phyloP scores from a whole-genome alignment of 352 stramenopile genomes.

The Globisporangium orthogonon region DNA sequence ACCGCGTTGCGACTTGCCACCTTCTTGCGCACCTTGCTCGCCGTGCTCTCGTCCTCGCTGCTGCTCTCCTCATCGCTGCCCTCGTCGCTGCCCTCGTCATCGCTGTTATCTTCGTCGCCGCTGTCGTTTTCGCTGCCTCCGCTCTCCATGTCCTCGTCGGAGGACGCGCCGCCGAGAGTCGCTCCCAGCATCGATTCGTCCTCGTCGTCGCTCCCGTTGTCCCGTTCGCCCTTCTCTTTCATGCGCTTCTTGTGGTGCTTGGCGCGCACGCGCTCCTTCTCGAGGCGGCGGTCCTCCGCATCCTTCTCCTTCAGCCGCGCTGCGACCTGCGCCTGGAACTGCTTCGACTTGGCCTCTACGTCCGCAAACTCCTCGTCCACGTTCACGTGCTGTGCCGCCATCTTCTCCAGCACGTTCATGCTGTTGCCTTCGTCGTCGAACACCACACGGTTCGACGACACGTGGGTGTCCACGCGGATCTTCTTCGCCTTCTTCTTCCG shows the following conservation, averaged over 20 bases:
- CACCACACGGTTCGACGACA: constrained; percentile 76
- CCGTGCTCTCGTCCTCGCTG: constrained; percentile 7
- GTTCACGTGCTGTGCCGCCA: constrained; percentile 37
- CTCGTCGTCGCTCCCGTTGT: constrained; percentile 35
- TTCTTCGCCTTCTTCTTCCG: constrained; percentile 80
- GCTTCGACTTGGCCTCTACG: constrained; percentile 55
- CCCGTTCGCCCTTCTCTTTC: constrained; percentile 74
- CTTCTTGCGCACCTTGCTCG: constrained; percentile 32
- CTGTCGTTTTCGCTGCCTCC: constrained; percentile 28
- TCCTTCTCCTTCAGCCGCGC: constrained; percentile 75
- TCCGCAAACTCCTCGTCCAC: constrained; percentile 43
- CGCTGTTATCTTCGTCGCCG: constrained; percentile 13
- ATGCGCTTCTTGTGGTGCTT: constrained; percentile 88
- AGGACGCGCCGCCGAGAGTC: constrained; percentile 21
- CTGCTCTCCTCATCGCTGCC: constrained; percentile 7
- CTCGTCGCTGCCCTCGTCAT: constrained; percentile 12
- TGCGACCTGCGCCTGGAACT: constrained; percentile 57
- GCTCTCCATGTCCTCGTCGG: constrained; percentile 30
- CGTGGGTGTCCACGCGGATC: constrained; percentile 66
- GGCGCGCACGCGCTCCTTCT: constrained; percentile 84
- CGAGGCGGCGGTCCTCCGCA: constrained; percentile 62
- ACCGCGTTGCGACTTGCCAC: constrained; percentile 38
- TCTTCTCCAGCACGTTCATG: constrained; percentile 49
- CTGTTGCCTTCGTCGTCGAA: constrained; percentile 94
- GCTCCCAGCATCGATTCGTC: constrained; percentile 14